Base-by-base conservation (phyloP, 306 rosid genomes). In the Aeschynomene evenia region DNA sequence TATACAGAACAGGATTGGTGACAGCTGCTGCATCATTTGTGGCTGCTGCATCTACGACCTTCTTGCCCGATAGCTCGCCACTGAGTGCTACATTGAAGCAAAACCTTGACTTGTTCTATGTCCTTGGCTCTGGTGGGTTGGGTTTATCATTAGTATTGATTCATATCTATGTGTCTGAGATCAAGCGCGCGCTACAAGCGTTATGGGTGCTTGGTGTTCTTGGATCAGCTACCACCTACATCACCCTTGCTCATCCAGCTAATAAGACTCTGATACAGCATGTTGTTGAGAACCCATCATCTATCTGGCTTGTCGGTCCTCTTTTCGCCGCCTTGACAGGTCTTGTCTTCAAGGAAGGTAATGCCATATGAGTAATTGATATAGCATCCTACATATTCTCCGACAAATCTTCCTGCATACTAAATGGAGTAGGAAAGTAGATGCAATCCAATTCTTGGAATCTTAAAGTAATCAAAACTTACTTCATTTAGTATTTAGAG, bases 271-370 rank as follows among this genome's bases (percentile, higher is more conserved):
- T 93, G 21, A 69, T 84, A 33, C 90, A 78, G 10, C 88, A 82
- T 70, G 91, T 86, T 29, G 63, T 86, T 51, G 79, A 88, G 46
- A 82, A 85, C 73, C 91, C 91, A 8, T 55, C 59, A 0, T 71
- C 94, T 21, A 52, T 90, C 59, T 93, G 97, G 97, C 78, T 94
- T 77, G 86, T 93, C 9, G 98, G 98, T 66, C 98, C 96, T 58
- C 85, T 90, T 73, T 90, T 83, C 43, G 98, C 94, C 14, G 85
- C 98, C 65, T 81, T 88, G 59, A 94, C 98, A 4, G 92, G 98
- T 63, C 88, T 94, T 65, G 98, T 90, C 57, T 94, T 90, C 85
- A 94, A 88, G 85, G 96, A 90, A 90, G 98, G 97, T 90, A 67
- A 60, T 36, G 19, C 49, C 20, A 33, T 7, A 62, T 65, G n/a